Evolutionary conservation across 805 yeast species (phyloP).

Genomic region (Cyberlindnera samutprakarnensis): DNA sequence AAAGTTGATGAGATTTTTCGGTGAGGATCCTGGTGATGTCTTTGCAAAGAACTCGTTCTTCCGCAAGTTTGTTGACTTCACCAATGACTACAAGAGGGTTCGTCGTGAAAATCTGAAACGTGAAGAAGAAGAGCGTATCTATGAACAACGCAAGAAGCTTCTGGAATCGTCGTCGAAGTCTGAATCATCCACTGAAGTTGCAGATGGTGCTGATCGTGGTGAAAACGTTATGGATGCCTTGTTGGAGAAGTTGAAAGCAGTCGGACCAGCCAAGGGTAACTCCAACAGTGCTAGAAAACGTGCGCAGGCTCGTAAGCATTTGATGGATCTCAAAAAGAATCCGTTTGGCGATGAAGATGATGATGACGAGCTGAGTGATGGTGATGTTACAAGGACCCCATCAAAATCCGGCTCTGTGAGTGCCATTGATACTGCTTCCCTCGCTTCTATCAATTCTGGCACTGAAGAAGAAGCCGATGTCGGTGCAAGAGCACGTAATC

Average conservation of each 20-base stretch:
- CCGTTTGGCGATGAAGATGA: slow-evolving; percentile 13
- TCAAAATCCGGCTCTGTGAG: slow-evolving; percentile 12
- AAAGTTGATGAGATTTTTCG: slow-evolving; percentile 59
- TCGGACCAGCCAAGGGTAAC: slow-evolving; percentile 73
- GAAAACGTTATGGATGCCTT: slow-evolving; percentile 73
- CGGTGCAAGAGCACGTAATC: slow-evolving; percentile 53
- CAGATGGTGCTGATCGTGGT: slow-evolving; percentile 16
- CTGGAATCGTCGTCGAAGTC: slow-evolving; percentile 30
- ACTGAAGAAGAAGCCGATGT: slow-evolving; percentile 32
- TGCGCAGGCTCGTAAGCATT: slow-evolving; percentile 63
- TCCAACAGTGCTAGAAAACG: slow-evolving; percentile 75
- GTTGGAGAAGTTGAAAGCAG: slow-evolving; percentile 78
- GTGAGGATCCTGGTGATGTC: slow-evolving; percentile 53
- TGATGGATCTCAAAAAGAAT: slow-evolving; percentile 31
- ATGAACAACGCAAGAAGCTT: slow-evolving; percentile 54
- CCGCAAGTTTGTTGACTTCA: slow-evolving; percentile 51
- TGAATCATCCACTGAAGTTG: slow-evolving; percentile 1
- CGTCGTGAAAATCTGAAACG: slow-evolving; percentile 56
- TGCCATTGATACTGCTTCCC: neutral
- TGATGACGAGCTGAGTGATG: slow-evolving; percentile 13
- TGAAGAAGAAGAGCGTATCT: slow-evolving; percentile 62
- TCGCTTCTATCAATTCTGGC: slow-evolving; percentile 9
- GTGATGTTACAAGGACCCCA: slow-evolving; percentile 4
- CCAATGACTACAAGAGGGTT: slow-evolving; percentile 53
- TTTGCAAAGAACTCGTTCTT: slow-evolving; percentile 54